Percentiles rank a stretch among this genome's conserved stretches.
Evolutionary conservation across 345 rosid species (phyloP).

Genomic region (Citrus medica): DNA sequence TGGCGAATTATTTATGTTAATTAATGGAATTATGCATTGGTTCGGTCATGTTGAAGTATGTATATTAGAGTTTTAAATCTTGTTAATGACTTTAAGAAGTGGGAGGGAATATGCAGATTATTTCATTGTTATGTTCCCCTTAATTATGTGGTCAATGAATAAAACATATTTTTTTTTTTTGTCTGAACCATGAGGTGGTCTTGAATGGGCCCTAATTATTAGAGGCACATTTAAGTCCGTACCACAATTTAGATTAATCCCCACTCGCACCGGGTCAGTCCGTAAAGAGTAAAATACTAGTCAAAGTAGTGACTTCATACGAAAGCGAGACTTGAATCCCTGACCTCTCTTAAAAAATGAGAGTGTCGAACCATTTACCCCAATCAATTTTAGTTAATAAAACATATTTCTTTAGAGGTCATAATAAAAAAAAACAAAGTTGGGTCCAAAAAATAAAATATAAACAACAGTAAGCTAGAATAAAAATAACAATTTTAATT

Average conservation of each 20-base stretch:
- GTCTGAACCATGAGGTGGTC: rapidly evolving
- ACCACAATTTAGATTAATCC: rapidly evolving
- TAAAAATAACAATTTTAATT: no score
- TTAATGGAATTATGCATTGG: background rate
- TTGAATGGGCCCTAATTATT: rapidly evolving
- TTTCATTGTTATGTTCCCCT: background rate
- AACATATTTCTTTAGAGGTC: no score
- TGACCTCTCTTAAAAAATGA: no score
- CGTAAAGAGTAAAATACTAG: rapidly evolving
- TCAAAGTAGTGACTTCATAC: no score
- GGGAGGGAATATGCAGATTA: background rate
- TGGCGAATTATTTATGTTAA: background rate
- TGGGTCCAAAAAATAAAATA: no score
- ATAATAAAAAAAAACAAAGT: no score
- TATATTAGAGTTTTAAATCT: background rate
- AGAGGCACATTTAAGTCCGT: rapidly evolving
- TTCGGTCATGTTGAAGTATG: background rate
- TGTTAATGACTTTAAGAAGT: background rate
- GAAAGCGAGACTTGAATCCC: rapidly evolving
- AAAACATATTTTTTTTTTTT: no score
- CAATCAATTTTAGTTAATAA: rapidly evolving
- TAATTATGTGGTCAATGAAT: no score
- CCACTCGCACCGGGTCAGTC: rapidly evolving
- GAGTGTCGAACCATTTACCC: no score
- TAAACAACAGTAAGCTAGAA: no score